Percentiles rank a stretch among this genome's conserved stretches.
Conservation (phyloP, 2,329 filamentous ascomycete species). For the Colletotrichum ledebouriae region DNA sequence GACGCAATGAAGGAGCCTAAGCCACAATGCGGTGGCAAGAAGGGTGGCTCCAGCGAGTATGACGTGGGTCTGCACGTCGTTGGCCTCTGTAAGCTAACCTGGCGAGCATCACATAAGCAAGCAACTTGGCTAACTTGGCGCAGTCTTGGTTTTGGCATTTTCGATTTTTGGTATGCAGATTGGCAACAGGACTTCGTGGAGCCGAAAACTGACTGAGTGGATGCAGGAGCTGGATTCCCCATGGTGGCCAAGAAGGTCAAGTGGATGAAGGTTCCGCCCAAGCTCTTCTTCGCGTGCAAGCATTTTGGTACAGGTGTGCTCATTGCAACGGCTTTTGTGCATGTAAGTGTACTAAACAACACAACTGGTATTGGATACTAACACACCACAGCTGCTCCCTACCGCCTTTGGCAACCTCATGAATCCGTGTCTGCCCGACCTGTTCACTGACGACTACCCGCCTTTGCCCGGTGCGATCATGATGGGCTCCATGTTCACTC, state of each 20-base stretch:
- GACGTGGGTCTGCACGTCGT: conserved; percentile 57
- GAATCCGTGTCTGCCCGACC: conserved; percentile 68
- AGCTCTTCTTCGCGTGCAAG: conserved; percentile 72
- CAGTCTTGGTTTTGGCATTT: conserved; percentile 57
- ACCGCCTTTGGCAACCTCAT: conserved; percentile 68
- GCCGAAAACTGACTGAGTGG: conserved; percentile 35
- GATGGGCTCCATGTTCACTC: conserved; percentile 71
- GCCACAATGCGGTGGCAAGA: conserved; percentile 54
- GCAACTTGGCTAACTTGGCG: conserved; percentile 34
- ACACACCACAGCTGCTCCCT: conserved; percentile 62
- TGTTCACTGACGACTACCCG: conserved; percentile 72
- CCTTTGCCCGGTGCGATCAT: conserved; percentile 75
- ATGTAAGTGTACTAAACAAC: conserved; percentile 60
- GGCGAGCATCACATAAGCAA: background rate
- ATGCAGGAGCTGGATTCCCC: conserved; percentile 62
- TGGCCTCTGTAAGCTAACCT: conserved; percentile 56
- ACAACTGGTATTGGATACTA: background rate
- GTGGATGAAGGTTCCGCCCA: conserved; percentile 69
- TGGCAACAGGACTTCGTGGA: conserved; percentile 2
- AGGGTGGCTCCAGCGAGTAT: conserved; percentile 53
- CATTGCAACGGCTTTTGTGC: conserved; percentile 80
- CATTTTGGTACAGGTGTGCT: conserved; percentile 80
- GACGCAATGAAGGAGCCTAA: conserved; percentile 49
- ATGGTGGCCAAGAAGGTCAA: conserved; percentile 68
- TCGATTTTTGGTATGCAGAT: conserved; percentile 54